A percentile compares a stretch with the other conserved stretches of the same genome.
phyloP scores from a whole-genome alignment of 208 protist species.

The Trypanosoma congolense region DNA sequence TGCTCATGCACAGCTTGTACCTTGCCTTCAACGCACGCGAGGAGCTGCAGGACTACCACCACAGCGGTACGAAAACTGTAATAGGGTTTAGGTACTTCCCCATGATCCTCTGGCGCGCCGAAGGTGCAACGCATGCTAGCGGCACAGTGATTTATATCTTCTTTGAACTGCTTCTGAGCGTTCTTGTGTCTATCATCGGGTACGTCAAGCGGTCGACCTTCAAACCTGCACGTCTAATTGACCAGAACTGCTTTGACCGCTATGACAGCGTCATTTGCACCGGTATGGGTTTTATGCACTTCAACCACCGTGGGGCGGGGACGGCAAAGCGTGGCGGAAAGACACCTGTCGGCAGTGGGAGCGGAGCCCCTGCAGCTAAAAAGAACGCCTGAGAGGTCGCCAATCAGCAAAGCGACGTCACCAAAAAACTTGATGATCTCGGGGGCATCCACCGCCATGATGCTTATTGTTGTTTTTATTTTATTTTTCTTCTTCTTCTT shows the following conservation, averaged over 20 bases:
- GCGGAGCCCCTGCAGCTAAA: not conserved
- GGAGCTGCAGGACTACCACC: slow-evolving; percentile 58
- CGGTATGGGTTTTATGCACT: slow-evolving; percentile 75
- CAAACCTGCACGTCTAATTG: slow-evolving; percentile 48
- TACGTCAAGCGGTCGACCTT: slow-evolving; percentile 42
- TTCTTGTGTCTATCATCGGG: slow-evolving; percentile 46
- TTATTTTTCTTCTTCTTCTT: not conserved
- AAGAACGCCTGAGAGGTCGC: slow-evolving; percentile 25
- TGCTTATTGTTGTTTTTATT: not conserved
- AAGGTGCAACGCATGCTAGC: slow-evolving; percentile 3
- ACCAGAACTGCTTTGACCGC: slow-evolving; percentile 46
- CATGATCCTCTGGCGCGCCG: not conserved
- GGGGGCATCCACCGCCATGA: too few species aligned
- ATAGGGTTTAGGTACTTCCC: not conserved
- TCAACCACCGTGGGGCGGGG: slow-evolving; percentile 77
- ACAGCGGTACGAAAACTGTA: slow-evolving; percentile 2
- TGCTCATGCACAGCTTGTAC: slow-evolving; percentile 65
- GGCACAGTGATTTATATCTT: slow-evolving; percentile 21
- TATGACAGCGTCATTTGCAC: slow-evolving; percentile 70
- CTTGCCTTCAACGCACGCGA: slow-evolving; percentile 57
- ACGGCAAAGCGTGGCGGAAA: slow-evolving; percentile 1
- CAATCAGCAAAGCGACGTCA: too few species aligned
- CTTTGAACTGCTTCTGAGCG: slow-evolving; percentile 22
- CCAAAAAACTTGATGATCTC: too few species aligned
- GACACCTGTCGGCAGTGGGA: not conserved